Evolutionary conservation across 1,284 basidiomycete genomes (phyloP).

Genomic region (Pascua guehoae): DNA sequence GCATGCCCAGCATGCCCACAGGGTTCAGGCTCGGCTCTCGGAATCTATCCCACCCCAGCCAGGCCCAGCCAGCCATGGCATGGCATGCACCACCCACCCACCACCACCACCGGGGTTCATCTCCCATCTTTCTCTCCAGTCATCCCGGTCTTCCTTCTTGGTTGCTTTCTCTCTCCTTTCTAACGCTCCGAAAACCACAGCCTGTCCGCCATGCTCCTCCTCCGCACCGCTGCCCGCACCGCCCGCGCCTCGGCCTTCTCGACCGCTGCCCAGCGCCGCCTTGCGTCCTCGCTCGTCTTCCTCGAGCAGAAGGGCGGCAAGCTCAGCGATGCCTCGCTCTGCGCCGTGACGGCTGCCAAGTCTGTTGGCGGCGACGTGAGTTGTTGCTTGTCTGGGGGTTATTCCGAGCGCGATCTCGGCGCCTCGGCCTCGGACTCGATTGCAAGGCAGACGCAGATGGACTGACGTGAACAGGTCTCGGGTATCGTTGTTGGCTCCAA

Average conservation of each 20-base stretch:
- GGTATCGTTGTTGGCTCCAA: conserved; percentile 79
- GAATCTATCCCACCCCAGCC: too few relatives aligned
- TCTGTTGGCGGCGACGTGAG: conserved; percentile 62
- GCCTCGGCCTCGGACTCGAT: too few relatives aligned
- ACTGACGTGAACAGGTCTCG: conserved; percentile 58
- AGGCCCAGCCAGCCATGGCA: too few relatives aligned
- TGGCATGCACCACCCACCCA: too few relatives aligned
- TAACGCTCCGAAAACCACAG: background rate
- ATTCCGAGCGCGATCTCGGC: background rate
- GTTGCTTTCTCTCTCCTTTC: background rate
- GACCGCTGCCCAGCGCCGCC: conserved; percentile 26
- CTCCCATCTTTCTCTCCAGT: too few relatives aligned
- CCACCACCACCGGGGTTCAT: too few relatives aligned
- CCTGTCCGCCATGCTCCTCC: conserved; percentile 18
- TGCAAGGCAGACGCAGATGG: background rate
- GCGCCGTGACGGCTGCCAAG: conserved; percentile 82
- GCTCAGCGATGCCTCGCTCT: conserved; percentile 79
- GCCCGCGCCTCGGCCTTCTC: conserved; percentile 17
- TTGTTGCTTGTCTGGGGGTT: background rate
- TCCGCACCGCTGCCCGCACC: conserved; percentile 17
- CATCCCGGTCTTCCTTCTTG: too few relatives aligned
- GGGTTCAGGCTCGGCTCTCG: too few relatives aligned
- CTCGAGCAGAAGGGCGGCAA: conserved; percentile 81
- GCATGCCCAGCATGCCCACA: too few relatives aligned
- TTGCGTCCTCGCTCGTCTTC: conserved; percentile 66